Evolutionary conservation across 176 grass and related monocot species (phyloP), one percentile per base, ranked within the genome.

Genomic region (Alloteropsis semialata): DNA sequence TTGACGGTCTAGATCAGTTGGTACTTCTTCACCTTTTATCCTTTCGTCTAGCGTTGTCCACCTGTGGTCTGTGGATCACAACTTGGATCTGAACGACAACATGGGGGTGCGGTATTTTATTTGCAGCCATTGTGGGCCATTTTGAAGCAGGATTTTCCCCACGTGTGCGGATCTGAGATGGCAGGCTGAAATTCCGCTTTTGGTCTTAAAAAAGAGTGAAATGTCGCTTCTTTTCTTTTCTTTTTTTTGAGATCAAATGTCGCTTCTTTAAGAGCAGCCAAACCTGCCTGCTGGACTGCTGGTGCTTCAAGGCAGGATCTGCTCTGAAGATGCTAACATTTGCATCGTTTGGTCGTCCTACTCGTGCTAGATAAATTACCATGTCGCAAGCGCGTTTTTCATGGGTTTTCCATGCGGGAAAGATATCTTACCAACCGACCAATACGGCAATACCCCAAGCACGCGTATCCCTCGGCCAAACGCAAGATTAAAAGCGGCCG

Each of bases 351-450:
- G 56, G 4, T 60, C 10, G 19, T n/a, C n/a, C 36, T 24, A 19
- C 21, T 41, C 64, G 64, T 43, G 65, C 22, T 25, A 19, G 12
- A 43, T 39, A 39, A 32, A 51, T 73, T 61, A 61, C 17, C 75
- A 45, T 32, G 19, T 45, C 25, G 50, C 50, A 34, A 15, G 42
- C 58, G 76, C 42, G 42, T 78, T 78, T 44, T 17, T 29, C 75
- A 78, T 33, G 57, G 74, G 46, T 39, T 78, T 46, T 14, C 12
- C 39, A 21, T 33, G 56, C 58, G 42, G 39, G 57, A 21, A 30
- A 4, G 7, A 13, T 25, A 69, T 18, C 38, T 44, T 42, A 78
- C 57, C 75, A 78, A 78, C 75, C 57, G 75, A 77, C 74, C 74
- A 28, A 1, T 58, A 39, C 14, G 16, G 19, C 61, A 64, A 64